phyloP scores from a whole-genome alignment of 331 rosid species.

The Dryas integrifolia region DNA sequence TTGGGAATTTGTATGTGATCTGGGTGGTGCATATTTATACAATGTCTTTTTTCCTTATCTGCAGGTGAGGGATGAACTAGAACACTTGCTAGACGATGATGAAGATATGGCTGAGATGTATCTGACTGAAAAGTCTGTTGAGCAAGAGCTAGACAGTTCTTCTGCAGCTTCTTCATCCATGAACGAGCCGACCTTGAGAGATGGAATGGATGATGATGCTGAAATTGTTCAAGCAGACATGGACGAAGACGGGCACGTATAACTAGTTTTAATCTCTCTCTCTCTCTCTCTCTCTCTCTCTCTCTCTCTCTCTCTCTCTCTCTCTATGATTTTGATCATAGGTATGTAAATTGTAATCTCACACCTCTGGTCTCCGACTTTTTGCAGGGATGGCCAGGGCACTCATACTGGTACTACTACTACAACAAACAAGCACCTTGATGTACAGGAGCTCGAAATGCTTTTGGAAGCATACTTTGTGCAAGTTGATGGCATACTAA shows the following conservation, averaged over 20 bases:
- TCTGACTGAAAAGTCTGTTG: constrained; percentile 49
- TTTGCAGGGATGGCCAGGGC: constrained; percentile 44
- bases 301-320: neutral
- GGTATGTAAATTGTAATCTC: constrained; percentile 25
- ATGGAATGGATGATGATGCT: constrained; percentile 41
- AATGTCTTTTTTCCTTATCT: too few relatives aligned
- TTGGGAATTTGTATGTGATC: too few relatives aligned
- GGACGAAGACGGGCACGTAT: constrained; percentile 43
- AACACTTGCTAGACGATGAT: constrained; percentile 87
- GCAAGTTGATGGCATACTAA: constrained; percentile 90
- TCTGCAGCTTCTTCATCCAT: constrained; percentile 46
- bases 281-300: neutral
- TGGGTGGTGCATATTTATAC: too few relatives aligned
- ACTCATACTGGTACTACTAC: constrained; percentile 40
- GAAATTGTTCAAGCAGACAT: constrained; percentile 23
- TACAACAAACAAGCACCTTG: constrained; percentile 58
- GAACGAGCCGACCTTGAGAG: constrained; percentile 23
- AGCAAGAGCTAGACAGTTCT: constrained; percentile 65
- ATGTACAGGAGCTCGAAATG: constrained; percentile 98
- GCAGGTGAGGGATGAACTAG: constrained; percentile 86
- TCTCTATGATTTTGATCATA: neutral
- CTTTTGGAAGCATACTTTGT: constrained; percentile 97
- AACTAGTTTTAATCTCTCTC: neutral
- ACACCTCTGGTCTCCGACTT: constrained; percentile 22
- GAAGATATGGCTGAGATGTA: constrained; percentile 99